Percentiles rank a stretch among this genome's conserved stretches.
These are phyloP conservation scores for Pseudofabraea citricarpa DNA, from an alignment of 2,329 filamentous ascomycete species.

Conservation along the genomic window DNA sequence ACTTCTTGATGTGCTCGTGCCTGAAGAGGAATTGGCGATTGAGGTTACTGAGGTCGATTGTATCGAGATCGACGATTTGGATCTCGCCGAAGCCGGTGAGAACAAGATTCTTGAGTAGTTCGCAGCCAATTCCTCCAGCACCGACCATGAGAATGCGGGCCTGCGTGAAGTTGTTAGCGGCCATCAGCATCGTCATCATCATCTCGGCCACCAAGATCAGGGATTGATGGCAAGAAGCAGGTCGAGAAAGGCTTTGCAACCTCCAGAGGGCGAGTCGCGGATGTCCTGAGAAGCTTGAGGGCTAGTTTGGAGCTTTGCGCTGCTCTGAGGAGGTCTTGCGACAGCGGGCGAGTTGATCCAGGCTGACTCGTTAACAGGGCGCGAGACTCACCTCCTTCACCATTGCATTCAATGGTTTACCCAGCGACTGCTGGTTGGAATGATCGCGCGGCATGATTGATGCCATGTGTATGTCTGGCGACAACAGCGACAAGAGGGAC, in stretches of 20 bases:
- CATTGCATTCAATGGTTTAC: conserved; percentile 53
- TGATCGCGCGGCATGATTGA: conserved; percentile 40
- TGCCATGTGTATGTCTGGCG: neutral
- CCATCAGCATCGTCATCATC: conserved; percentile 1
- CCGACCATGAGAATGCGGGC: conserved; percentile 89
- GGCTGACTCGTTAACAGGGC: too few relatives aligned
- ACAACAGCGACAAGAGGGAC: neutral
- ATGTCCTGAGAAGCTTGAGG: neutral
- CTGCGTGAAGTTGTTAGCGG: conserved; percentile 44
- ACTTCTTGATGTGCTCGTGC: conserved; percentile 95
- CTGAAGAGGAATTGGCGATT: conserved; percentile 97
- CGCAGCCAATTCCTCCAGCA: conserved; percentile 94
- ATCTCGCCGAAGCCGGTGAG: conserved; percentile 89
- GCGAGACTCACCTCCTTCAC: conserved; percentile 60
- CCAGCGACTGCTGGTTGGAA: conserved; percentile 63
- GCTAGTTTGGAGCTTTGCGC: neutral
- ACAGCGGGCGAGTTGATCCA: too few relatives aligned
- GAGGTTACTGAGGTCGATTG: conserved; percentile 94
- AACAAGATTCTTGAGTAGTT: conserved; percentile 93
- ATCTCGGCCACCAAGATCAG: too few relatives aligned
- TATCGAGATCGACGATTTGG: conserved; percentile 94
- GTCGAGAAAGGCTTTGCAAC: neutral
- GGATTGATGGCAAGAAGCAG: neutral
- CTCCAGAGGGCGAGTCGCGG: neutral
- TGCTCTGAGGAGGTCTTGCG: neutral